Base-by-base conservation (phyloP, 495 filamentous ascomycete species). In the Aspergillus biplanus region DNA sequence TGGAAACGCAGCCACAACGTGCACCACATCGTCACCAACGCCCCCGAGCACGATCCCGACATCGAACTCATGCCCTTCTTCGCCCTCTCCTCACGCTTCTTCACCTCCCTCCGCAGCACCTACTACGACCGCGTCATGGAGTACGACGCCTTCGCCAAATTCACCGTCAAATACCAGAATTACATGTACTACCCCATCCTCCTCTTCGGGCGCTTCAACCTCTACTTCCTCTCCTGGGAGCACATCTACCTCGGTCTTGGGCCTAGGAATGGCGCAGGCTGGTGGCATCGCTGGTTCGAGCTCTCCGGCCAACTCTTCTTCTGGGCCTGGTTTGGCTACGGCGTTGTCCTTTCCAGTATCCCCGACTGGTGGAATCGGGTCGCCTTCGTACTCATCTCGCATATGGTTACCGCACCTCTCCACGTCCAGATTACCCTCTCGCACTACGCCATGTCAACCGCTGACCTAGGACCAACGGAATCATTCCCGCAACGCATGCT, bases 1-100 rank as follows among this genome's bases (percentile, higher is more conserved):
- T 99, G 95, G 95, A 99, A 99, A 74, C 84, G 86, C 58, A 97
- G 87, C 73, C 95, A 99, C 78, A 99, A 99, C 74, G 95, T 99
- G 31, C 95, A 99, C 72, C 95, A 99, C 67, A 92, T 99, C 67
- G 90, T 99, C 35, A 99, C 95, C n/a, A 99, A 99, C 75, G 90
- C 89, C 53, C 92, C 95, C 32, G 95, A 97, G 72, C 95, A 99
- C 73, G 95, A 99, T 71, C 95, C 95, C 1, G 95, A 99, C 74
- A 99, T 97, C 64, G 88, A 99, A 74, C 92, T 97, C 66, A 88
- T 99, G 80, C 95, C 95, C 1, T 93, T 98, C 79, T 91, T 99
- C 72, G 95, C 95, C 65, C 83, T 97, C 59, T 93, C 89, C 7
- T 94, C 96, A 70, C 86, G 92, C 52, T 92, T 98, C 67, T 85